Evolutionary conservation across 2,329 filamentous ascomycete species (phyloP), one percentile per base, ranked within the genome.

Genomic region (Thelonectria olida): DNA sequence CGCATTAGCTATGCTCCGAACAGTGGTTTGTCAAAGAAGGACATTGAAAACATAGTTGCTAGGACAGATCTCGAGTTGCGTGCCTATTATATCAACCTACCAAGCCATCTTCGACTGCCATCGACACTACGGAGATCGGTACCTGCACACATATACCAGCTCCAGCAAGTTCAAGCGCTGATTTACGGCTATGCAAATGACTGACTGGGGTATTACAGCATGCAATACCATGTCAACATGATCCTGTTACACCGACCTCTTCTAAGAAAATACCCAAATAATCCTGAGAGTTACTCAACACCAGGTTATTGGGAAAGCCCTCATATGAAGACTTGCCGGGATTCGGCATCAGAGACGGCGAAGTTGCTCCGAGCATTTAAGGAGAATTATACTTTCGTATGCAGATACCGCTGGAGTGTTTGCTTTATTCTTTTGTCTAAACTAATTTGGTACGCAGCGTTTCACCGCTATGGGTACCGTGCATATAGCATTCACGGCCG

Each of bases 241-340:
- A 69, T 70, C 17, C 62, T 72, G 1, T 19, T 72, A 3, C 69
- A 71, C 20, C 54, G 67, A 8, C 69, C 70, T 0, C 22, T 72
- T 3, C 19, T 67, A 31, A n/a, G n/a, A n/a, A n/a, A n/a, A n/a
- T n/a, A n/a, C n/a, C n/a, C n/a, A n/a, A n/a, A n/a, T n/a, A n/a
- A n/a, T n/a, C n/a, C n/a, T n/a, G n/a, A n/a, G n/a, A n/a, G 10
- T 28, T 28, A 5, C 2, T 17, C n/a, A 27, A 15, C 34, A 3
- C 17, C 19, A 19, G 15, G 28, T 2, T 6, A 20, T 13, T 12
- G 3, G 5, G 44, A 45, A 25, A 45, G 6, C 5, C 20, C 12
- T 12, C 51, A 55, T 13, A 62, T 71, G 60, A 60, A 58, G 17
- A 51, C 27, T 3, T 72, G 69, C n/a, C 54, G 65, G 1, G 54